A percentile compares a stretch with the other conserved stretches of the same genome.
These are phyloP conservation scores for Trebouxia sp. DNA, from an alignment of 139 green algal species.

Conservation along the genomic window DNA sequence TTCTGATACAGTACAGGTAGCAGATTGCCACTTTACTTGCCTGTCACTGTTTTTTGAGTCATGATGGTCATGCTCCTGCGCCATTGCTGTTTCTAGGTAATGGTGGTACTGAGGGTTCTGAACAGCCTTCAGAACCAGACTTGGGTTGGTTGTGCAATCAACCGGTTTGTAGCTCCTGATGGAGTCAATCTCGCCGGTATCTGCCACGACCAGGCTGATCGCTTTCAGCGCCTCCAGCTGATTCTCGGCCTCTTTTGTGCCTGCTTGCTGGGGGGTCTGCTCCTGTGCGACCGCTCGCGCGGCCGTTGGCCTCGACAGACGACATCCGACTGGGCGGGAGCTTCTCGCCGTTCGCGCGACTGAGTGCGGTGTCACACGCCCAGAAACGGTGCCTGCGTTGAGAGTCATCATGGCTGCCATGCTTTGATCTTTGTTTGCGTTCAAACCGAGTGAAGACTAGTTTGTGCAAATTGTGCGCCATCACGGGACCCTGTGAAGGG, in stretches of 20 bases:
- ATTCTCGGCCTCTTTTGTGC: conserved; percentile 45
- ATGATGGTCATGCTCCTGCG: conserved; percentile 34
- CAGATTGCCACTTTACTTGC: background rate
- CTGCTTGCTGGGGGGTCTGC: conserved; percentile 14
- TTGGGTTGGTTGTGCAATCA: conserved; percentile 88
- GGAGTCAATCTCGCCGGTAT: conserved; percentile 68
- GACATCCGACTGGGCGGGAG: background rate
- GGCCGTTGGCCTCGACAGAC: background rate
- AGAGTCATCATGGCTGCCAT: too few relatives aligned
- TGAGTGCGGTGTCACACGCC: background rate
- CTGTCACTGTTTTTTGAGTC: conserved; percentile 16
- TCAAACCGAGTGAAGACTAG: too few relatives aligned
- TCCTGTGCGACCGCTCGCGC: background rate
- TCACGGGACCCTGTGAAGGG: background rate
- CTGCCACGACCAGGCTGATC: conserved; percentile 37
- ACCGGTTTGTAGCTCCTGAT: conserved; percentile 71
- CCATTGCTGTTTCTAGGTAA: conserved; percentile 63
- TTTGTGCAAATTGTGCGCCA: too few relatives aligned
- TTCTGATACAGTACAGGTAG: too few relatives aligned
- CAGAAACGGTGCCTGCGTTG: background rate
- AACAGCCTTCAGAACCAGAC: conserved; percentile 77
- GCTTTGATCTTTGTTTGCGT: too few relatives aligned
- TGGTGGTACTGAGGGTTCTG: conserved; percentile 65
- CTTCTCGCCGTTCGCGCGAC: background rate
- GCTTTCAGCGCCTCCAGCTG: conserved; percentile 65